Evolutionary conservation across 768 basidiomycete species (phyloP).

Genomic region (Mrakia blollopis): DNA sequence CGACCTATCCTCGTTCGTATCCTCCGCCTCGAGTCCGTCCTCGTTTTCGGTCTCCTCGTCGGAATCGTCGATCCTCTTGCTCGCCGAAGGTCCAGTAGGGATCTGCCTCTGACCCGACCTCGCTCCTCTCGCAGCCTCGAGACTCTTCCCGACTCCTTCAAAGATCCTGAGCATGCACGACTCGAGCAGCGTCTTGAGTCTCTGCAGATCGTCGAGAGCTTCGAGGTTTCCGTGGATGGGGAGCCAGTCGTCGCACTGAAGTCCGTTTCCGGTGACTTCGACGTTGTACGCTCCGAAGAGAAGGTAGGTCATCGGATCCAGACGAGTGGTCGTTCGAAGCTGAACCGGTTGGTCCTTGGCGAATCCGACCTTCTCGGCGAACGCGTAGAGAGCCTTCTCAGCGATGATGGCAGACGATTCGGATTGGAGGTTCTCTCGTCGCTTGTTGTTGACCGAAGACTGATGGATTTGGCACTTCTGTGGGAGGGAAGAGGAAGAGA

Average conservation of each 20-base stretch:
- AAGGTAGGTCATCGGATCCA: constrained; percentile 84
- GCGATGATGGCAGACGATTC: constrained; percentile 43
- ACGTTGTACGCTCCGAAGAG: constrained; percentile 83
- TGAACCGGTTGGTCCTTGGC: constrained; percentile 51
- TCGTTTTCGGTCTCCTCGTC: constrained; percentile 41
- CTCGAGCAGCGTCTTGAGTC: constrained; percentile 73
- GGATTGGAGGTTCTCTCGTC: constrained; percentile 48
- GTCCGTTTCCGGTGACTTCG: constrained; percentile 61
- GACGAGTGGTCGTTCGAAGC: constrained; percentile 71
- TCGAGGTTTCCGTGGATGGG: constrained; percentile 59
- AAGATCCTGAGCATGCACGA: constrained; percentile 82
- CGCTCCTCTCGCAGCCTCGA: constrained; percentile 23
- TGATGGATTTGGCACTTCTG: constrained; percentile 76
- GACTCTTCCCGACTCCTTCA: constrained; percentile 61
- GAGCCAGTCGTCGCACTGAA: constrained; percentile 87
- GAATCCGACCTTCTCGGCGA: constrained; percentile 66
- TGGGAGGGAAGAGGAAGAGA: not conserved
- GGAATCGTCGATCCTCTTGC: constrained; percentile 30
- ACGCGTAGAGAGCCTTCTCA: constrained; percentile 75
- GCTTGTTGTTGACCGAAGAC: constrained; percentile 75
- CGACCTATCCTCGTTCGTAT: constrained; percentile 36
- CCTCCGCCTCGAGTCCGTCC: constrained; percentile 53
- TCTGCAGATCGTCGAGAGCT: constrained; percentile 74
- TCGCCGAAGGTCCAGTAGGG: not conserved
- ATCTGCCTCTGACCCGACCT: constrained; percentile 32